Evolutionary conservation across 2,329 filamentous ascomycete genomes (phyloP).

Genomic region (Aureobasidium sp.): DNA sequence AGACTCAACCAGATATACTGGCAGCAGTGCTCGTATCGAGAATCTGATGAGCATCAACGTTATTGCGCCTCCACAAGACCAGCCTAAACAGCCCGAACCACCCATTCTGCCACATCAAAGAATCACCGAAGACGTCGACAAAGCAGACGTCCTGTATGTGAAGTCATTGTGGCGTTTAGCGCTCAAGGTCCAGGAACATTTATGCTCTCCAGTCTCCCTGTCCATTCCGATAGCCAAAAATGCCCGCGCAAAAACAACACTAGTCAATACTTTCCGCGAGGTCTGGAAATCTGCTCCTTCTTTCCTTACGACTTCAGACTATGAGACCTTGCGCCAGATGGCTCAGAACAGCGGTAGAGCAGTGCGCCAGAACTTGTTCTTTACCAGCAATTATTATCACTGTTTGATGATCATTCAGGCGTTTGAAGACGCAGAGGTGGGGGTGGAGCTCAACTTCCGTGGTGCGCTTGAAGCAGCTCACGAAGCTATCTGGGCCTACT

Average conservation of each 20-base stretch:
- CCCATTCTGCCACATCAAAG: slow-evolving; percentile 29
- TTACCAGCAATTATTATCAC: slow-evolving; percentile 77
- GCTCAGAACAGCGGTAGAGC: slow-evolving; percentile 56
- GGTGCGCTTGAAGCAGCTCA: slow-evolving; percentile 69
- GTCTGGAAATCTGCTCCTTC: slow-evolving; percentile 68
- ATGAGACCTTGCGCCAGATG: slow-evolving; percentile 51
- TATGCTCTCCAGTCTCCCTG: slow-evolving; percentile 67
- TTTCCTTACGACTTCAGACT: slow-evolving; percentile 61
- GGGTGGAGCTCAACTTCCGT: slow-evolving; percentile 50
- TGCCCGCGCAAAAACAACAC: slow-evolving; percentile 59
- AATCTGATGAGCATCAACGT: slow-evolving; percentile 47
- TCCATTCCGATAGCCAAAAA: slow-evolving; percentile 65
- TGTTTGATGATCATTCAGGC: slow-evolving; percentile 74
- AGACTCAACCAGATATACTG: slow-evolving; percentile 42
- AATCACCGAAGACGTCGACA: slow-evolving; percentile 26
- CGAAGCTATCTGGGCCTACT: slow-evolving; percentile 67
- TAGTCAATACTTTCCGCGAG: slow-evolving; percentile 62
- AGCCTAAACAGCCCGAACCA: slow-evolving; percentile 27
- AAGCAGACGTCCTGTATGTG: slow-evolving; percentile 48
- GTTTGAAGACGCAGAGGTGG: slow-evolving; percentile 54
- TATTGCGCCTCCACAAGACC: slow-evolving; percentile 34
- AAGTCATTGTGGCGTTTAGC: slow-evolving; percentile 72
- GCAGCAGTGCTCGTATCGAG: slow-evolving; percentile 36
- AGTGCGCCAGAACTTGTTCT: slow-evolving; percentile 67
- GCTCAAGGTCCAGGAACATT: slow-evolving; percentile 68